Percentiles rank a stretch among this genome's conserved stretches.
Conservation (phyloP, 2,329 filamentous ascomycete species). For the Aschersonia sp. region DNA sequence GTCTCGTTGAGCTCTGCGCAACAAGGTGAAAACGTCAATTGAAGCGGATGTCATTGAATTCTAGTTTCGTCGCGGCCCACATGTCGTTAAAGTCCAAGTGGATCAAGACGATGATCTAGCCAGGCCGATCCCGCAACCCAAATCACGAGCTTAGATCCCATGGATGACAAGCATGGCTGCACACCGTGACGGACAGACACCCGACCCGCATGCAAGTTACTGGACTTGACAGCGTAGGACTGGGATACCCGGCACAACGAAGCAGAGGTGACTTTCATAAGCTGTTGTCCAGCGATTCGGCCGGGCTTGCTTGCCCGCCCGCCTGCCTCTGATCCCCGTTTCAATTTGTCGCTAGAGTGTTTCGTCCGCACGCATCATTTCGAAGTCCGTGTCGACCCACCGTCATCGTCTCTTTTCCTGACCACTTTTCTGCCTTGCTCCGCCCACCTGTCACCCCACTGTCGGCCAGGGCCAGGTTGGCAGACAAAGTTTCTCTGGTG, state of each 20-base stretch:
- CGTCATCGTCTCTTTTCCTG: background rate
- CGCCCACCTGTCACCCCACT: background rate
- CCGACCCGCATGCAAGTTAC: background rate
- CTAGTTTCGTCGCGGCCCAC: background rate
- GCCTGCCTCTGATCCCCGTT: background rate
- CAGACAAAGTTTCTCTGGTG: background rate
- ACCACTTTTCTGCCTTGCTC: background rate
- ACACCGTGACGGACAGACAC: background rate
- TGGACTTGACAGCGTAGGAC: background rate
- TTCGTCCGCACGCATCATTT: background rate
- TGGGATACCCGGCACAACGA: background rate
- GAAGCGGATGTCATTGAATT: background rate
- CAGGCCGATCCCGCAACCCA: conserved; percentile 1
- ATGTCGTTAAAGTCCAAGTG: background rate
- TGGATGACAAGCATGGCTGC: background rate
- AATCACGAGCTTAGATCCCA: conserved; percentile 1
- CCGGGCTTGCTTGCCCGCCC: background rate
- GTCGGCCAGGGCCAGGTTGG: background rate
- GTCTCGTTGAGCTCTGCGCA: too few species aligned
- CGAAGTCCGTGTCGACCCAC: background rate
- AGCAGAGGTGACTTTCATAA: background rate
- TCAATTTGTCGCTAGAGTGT: background rate
- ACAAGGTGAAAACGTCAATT: too few species aligned
- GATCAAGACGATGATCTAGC: background rate
- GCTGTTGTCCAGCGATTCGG: background rate